A percentile compares a stretch with the other conserved stretches of the same genome.
Evolutionary conservation across 108 stramenopile species (phyloP).

Genomic region (Asterionellopsis glacialis): DNA sequence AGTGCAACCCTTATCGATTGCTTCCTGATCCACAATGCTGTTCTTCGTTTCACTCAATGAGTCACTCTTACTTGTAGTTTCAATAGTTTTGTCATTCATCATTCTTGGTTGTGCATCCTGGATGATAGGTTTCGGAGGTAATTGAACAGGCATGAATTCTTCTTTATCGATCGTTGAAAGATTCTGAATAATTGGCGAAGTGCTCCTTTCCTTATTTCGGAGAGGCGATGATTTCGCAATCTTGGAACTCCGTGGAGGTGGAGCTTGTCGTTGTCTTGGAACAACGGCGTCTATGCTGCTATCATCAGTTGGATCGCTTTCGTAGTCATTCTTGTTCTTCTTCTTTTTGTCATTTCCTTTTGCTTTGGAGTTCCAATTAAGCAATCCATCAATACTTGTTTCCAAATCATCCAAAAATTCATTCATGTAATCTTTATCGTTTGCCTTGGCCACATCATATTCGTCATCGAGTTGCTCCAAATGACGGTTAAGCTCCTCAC

Average conservation of each 20-base stretch:
- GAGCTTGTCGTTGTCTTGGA: neutral
- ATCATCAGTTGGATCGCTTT: neutral
- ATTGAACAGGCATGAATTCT: too few relatives aligned
- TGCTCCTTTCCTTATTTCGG: neutral
- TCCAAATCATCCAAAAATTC: slow-evolving; percentile 35
- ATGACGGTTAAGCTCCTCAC: slow-evolving; percentile 22
- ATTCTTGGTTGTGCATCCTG: too few relatives aligned
- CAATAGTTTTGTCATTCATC: too few relatives aligned
- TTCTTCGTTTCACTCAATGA: too few relatives aligned
- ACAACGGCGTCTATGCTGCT: neutral
- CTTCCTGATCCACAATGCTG: too few relatives aligned
- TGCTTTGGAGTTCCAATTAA: slow-evolving; percentile 4
- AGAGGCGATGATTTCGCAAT: neutral
- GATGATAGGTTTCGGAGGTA: too few relatives aligned
- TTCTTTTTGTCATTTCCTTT: neutral
- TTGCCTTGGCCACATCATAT: slow-evolving; percentile 1
- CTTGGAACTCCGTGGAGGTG: neutral
- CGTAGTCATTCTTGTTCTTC: neutral
- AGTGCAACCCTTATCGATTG: too few relatives aligned
- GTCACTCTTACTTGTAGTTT: too few relatives aligned
- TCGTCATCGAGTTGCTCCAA: slow-evolving; percentile 17
- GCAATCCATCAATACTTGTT: slow-evolving; percentile 25
- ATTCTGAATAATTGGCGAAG: too few relatives aligned
- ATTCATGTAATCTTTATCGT: slow-evolving; percentile 18
- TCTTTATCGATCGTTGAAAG: too few relatives aligned